These are phyloP conservation scores for Microdochium bolleyi DNA, from an alignment of 2,329 filamentous ascomycete genomes.

Conservation along the genomic window DNA sequence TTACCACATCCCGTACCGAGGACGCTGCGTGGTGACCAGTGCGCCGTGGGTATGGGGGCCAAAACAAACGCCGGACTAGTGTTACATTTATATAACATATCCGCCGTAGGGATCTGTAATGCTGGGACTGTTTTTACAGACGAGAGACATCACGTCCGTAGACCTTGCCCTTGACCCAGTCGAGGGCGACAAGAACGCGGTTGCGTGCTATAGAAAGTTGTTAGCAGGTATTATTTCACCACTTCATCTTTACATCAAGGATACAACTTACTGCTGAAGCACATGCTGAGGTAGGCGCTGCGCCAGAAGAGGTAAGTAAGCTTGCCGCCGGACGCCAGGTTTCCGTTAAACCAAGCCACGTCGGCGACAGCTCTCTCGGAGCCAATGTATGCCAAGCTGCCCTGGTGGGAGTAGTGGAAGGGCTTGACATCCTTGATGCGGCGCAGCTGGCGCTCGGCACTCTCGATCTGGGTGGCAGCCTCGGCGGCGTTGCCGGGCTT, in stretches of 20 bases:
- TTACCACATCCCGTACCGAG: no score
- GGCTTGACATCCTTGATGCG: slow-evolving; percentile 92
- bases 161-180: slow-evolving; percentile 95
- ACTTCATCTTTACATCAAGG: no score
- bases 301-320: slow-evolving; percentile 98
- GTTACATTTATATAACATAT: not conserved
- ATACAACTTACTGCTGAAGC: slow-evolving; percentile 98
- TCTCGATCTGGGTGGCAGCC: slow-evolving; percentile 67
- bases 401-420: slow-evolving; percentile 98
- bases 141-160: slow-evolving; percentile 93
- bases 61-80: not conserved
- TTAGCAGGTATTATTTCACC: slow-evolving; percentile 10
- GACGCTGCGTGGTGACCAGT: not conserved
- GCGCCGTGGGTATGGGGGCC: not conserved
- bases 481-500: slow-evolving; percentile 60
- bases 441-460: slow-evolving; percentile 76
- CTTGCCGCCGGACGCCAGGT: slow-evolving; percentile 86
- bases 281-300: slow-evolving; percentile 98
- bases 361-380: slow-evolving; percentile 97
- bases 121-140: slow-evolving; percentile 45
- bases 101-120: not conserved
- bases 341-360: slow-evolving; percentile 94
- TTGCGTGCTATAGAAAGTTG: slow-evolving; percentile 62
- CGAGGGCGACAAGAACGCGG: slow-evolving; percentile 82
- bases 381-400: slow-evolving; percentile 93